These are phyloP conservation scores for Sugiyamaella marilandica DNA, from an alignment of 805 yeast genomes.

Conservation along the genomic window DNA sequence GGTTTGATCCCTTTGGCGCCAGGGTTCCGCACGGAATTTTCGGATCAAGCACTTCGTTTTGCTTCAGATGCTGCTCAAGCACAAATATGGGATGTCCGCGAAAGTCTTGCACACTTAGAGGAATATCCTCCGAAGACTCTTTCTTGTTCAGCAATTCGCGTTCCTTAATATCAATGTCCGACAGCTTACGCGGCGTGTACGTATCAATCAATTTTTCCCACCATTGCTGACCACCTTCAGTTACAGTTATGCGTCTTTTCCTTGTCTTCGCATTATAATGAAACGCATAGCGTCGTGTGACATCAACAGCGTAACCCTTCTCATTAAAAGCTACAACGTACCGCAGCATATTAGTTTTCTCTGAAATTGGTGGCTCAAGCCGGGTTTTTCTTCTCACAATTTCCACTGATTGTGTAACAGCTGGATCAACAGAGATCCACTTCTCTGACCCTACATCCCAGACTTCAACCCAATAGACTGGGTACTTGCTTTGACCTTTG, in stretches of 20 bases:
- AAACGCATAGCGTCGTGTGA: slow-evolving; percentile 76
- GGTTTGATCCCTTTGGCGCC: slow-evolving; percentile 40
- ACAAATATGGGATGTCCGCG: slow-evolving; percentile 84
- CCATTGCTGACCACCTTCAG: slow-evolving; percentile 57
- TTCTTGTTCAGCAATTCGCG: slow-evolving; percentile 55
- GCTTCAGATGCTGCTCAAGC: slow-evolving; percentile 65
- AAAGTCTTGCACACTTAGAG: slow-evolving; percentile 75
- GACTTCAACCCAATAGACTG: slow-evolving; percentile 90
- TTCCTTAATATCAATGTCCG: slow-evolving; percentile 43
- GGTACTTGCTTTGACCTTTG: slow-evolving; percentile 37
- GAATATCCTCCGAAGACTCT: slow-evolving; percentile 78
- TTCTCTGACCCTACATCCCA: slow-evolving; percentile 70
- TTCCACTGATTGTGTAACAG: slow-evolving; percentile 60
- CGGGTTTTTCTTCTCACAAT: slow-evolving; percentile 50
- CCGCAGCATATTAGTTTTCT: slow-evolving; percentile 52
- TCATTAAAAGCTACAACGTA: slow-evolving; percentile 78
- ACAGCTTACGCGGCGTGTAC: slow-evolving; percentile 24
- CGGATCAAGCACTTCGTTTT: slow-evolving; percentile 68
- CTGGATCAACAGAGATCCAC: slow-evolving; percentile 88
- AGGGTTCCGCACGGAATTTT: slow-evolving; percentile 71
- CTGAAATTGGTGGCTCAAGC: slow-evolving; percentile 69
- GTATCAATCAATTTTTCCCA: slow-evolving; percentile 43
- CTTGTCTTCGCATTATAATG: slow-evolving; percentile 69
- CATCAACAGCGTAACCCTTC: slow-evolving; percentile 64
- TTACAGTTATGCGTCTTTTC: slow-evolving; percentile 64